Percentiles rank a stretch among this genome's conserved stretches.
Evolutionary conservation across 495 filamentous ascomycete species (phyloP).

Genomic region (Talaromyces thailandensis): DNA sequence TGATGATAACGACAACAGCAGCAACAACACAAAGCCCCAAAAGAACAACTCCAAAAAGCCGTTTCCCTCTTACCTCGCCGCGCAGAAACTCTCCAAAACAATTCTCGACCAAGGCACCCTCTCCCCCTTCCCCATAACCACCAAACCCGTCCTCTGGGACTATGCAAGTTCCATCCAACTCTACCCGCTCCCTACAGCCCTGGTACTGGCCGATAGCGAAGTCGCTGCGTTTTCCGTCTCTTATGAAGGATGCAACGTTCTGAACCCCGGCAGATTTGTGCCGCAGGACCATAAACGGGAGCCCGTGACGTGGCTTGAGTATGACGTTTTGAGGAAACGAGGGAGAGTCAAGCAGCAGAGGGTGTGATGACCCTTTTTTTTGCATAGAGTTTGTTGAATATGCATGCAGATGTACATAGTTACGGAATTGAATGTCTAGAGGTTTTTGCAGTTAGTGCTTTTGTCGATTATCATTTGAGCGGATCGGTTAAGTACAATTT

Average conservation of each 20-base stretch:
- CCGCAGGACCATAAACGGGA: slow-evolving; percentile 47
- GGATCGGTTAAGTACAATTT: neutral
- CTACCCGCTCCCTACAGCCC: slow-evolving; percentile 77
- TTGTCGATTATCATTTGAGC: neutral
- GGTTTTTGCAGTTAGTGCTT: neutral
- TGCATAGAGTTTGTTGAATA: neutral
- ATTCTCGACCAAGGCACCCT: slow-evolving; percentile 87
- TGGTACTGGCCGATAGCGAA: slow-evolving; percentile 76
- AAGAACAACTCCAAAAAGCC: slow-evolving; percentile 1
- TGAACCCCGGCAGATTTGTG: slow-evolving; percentile 80
- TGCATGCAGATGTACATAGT: neutral
- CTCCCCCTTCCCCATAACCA: slow-evolving; percentile 69
- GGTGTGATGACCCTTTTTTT: slow-evolving; percentile 4
- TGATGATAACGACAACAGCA: slow-evolving; percentile 41
- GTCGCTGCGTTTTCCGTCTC: slow-evolving; percentile 73
- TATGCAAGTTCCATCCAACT: slow-evolving; percentile 63
- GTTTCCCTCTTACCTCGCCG: slow-evolving; percentile 31
- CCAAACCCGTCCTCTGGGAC: slow-evolving; percentile 83
- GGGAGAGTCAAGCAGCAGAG: slow-evolving; percentile 44
- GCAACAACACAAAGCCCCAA: slow-evolving; percentile 7
- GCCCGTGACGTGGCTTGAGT: slow-evolving; percentile 76
- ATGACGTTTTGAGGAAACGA: slow-evolving; percentile 52
- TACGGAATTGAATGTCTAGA: neutral
- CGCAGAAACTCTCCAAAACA: slow-evolving; percentile 84
- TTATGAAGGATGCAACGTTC: slow-evolving; percentile 91